These are phyloP conservation scores for Rhazya stricta DNA, from an alignment of 257 asterid species.

Conservation along the genomic window DNA sequence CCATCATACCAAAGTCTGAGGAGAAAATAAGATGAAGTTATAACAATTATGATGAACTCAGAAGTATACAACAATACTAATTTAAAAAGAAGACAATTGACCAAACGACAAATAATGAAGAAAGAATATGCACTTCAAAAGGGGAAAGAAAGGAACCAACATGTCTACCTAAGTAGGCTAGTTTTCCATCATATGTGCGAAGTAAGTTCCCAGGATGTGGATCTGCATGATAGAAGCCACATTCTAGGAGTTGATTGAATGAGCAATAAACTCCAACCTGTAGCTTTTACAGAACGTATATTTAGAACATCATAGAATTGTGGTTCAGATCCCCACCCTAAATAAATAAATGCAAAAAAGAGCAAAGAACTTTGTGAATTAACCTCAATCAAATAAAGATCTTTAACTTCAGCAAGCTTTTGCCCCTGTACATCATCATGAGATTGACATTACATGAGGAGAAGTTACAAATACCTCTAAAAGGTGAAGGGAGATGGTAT, in stretches of 20 bases:
- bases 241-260: conserved; percentile 92
- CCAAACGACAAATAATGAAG: too few species aligned
- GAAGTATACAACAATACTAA: background rate
- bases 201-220: conserved; percentile 98
- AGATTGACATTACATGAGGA: conserved; percentile 16
- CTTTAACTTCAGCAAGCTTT: conserved; percentile 83
- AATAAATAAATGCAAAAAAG: background rate
- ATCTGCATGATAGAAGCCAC: conserved; percentile 98
- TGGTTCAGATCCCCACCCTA: too few species aligned
- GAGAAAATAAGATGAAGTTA: conserved; percentile 8
- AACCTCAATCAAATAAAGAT: conserved; percentile 93
- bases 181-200: conserved; percentile 87
- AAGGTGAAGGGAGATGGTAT: background rate
- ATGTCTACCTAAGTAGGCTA: conserved; percentile 84
- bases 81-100: background rate
- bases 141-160: background rate
- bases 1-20: conserved; percentile 98
- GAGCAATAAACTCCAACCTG: conserved; percentile 99
- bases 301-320: background rate
- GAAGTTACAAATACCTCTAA: background rate
- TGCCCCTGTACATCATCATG: conserved; percentile 58
- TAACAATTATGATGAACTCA: background rate
- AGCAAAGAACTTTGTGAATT: conserved; percentile 15
- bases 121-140: background rate
- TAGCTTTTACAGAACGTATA: conserved; percentile 9